phyloP scores from a whole-genome alignment of 2,329 filamentous ascomycete species.

The Trichoderma cornu-damae region DNA sequence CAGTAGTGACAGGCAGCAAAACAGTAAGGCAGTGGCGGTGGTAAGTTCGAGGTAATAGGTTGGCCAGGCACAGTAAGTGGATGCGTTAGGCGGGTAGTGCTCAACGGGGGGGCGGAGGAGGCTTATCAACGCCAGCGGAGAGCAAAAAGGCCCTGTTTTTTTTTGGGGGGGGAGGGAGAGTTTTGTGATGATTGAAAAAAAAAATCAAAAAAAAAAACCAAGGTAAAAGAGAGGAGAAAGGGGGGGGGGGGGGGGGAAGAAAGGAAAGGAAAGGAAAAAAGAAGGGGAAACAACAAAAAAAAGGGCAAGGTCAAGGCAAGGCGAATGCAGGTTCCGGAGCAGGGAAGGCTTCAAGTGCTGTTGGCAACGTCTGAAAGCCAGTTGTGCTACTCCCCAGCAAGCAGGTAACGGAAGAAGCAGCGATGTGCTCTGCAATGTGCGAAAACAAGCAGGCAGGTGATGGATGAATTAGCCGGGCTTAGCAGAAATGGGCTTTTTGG shows the following conservation, averaged over 20 bases:
- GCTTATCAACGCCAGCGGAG: neutral
- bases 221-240: no score
- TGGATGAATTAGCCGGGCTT: no score
- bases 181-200: no score
- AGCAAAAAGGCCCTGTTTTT: no score
- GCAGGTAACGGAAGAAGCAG: neutral
- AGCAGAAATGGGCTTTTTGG: neutral
- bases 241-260: no score
- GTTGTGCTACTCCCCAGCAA: neutral
- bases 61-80: slow-evolving; percentile 5
- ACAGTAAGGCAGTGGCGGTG: slow-evolving; percentile 17
- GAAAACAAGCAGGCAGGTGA: no score
- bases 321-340: neutral
- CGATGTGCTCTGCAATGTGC: no score
- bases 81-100: slow-evolving; percentile 4
- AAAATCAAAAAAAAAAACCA: no score
- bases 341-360: neutral
- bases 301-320: neutral
- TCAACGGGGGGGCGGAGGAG: neutral
- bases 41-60: slow-evolving; percentile 8
- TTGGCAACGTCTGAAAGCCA: neutral
- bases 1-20: slow-evolving; percentile 12
- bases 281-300: neutral
- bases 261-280: neutral
- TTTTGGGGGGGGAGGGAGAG: no score